Base-by-base conservation (phyloP, 1,139 yeast species). In the Yamadazyma spencermartinsiae region DNA sequence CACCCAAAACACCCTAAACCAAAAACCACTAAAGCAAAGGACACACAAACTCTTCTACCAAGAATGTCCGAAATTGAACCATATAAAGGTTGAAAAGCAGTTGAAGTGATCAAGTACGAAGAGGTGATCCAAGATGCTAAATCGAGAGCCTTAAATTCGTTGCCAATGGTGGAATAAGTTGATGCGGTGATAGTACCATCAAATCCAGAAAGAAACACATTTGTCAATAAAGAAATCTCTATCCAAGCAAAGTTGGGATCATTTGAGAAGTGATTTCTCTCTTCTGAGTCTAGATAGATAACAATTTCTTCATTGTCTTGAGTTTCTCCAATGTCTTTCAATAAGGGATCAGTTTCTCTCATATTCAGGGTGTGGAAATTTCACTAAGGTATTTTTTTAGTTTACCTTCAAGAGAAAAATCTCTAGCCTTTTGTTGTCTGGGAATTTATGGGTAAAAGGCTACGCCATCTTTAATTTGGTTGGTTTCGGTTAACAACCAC, bases 1-100 rank as follows among this genome's bases (percentile, higher is more conserved):
- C 69, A 64, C 2, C 65, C 65, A 32, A 61, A 43, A 44, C 69
- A 68, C 4, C 74, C 71, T 9, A 45, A 15, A 4, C 51, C 49
- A 40, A 58, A 58, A 11, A 46, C 36, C 3, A 40, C 34, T 31
- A 52, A 48, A 4, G 63, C 60, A 44, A 58, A 56, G 20, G 52
- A 43, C 11, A 56, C 47, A 43, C 61, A 57, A 12, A 36, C 38
- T 41, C 72, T 72, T 37, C 84, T 54, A 1, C 82, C 82, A 28
- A 76, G 60, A n/a, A 78, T 61, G 44, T 76, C 82, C 4, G 79
- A 71, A 13, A 76, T 55, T 34, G 76, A 70, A 9, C 82, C 82
- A 43, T 74, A 77, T 17, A 76, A 45, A 10, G 63, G 63, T 37
- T 57, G 66, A 44, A 58, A 59, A 4, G 64, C 63, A 2, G 65